phyloP scores from a whole-genome alignment of 164 flowering plant species.

The Tinospora cordifolia region DNA sequence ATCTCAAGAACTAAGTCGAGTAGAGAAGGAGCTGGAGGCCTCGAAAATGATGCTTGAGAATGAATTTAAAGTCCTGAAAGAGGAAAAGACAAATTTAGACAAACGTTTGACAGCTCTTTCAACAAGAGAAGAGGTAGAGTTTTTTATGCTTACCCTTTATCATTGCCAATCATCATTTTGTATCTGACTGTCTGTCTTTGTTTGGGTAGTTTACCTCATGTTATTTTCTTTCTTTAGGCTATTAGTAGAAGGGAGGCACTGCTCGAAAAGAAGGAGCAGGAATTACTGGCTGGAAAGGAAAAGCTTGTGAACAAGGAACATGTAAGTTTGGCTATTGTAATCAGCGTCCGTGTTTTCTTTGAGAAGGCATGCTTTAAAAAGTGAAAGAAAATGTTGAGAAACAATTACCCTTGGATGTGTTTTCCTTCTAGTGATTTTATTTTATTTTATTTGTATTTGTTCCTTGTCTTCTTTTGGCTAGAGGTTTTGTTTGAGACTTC shows the following conservation, averaged over 20 bases:
- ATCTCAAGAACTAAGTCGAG: slow-evolving; percentile 46
- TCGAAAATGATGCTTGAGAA: slow-evolving; percentile 39
- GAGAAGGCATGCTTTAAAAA: not conserved
- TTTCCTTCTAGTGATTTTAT: not conserved
- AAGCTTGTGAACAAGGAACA: slow-evolving; percentile 54
- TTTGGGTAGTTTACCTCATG: slow-evolving; percentile 2
- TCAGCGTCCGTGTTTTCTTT: not conserved
- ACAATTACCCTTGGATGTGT: not conserved
- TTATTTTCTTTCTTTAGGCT: slow-evolving; percentile 36
- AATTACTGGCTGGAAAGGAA: slow-evolving; percentile 53
- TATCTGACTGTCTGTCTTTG: not conserved
- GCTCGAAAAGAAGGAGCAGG: slow-evolving; percentile 60
- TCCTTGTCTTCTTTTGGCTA: no score
- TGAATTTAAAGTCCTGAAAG: slow-evolving; percentile 34
- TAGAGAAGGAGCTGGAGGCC: slow-evolving; percentile 58
- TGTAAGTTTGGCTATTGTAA: slow-evolving; percentile 36
- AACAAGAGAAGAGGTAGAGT: slow-evolving; percentile 62
- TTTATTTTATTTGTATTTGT: not conserved
- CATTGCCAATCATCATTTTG: not conserved
- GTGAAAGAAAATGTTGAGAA: not conserved
- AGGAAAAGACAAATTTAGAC: slow-evolving; percentile 44
- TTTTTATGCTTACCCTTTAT: slow-evolving; percentile 1
- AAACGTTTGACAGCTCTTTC: slow-evolving; percentile 35
- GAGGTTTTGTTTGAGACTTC: no score
- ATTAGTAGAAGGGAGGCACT: slow-evolving; percentile 40